Evolutionary conservation across 2,329 filamentous ascomycete species (phyloP), one percentile per base, ranked within the genome.

Genomic region (Fulvia fulva): DNA sequence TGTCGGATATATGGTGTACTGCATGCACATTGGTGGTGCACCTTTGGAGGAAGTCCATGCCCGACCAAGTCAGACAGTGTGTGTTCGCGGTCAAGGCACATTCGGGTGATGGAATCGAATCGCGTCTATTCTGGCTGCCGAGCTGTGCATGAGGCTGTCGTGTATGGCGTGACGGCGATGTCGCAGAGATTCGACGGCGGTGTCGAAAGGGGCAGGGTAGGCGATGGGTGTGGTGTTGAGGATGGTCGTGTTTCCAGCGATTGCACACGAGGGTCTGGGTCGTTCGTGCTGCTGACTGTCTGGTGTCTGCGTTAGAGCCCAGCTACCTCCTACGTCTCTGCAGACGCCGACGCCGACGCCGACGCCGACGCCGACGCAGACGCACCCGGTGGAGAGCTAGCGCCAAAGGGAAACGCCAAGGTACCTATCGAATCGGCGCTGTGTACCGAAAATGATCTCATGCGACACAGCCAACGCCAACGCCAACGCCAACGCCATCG

Each of bases 11-110:
- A 43, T 62, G 61, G 14, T 60, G 60, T 25, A 71, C 57, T 19
- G 62, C 57, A 49, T 72, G 64, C 47, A 71, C 65, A 51, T 73
- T 73, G 23, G 71, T 72, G 26, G 60, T 65, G 65, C 71, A 73
- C 44, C 61, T 56, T 57, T 68, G 71, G 53, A 73, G 59, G 58
- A 71, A 69, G 59, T 74, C 72, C 70, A 73, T 73, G 58, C 60
- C 60, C 46, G 54, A 37, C 60, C 55, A 51, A 49, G 50, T 21
- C 41, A 51, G 22, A 34, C 45, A 22, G 16, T 22, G 26, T 19
- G 26, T n/a, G 23, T 30, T 22, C 23, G 25, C 32, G 51, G 56
- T 61, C 57, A 68, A 43, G 65, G 65, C 16, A 69, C 63, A 62
- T 68, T 57, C 49, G 58, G 63, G 55, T 69, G 62, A 52, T 67